Percentiles rank a stretch among this genome's conserved stretches.
These are phyloP conservation scores for Fusarium sarcochroum DNA, from an alignment of 2,329 filamentous ascomycete species.

Conservation along the genomic window DNA sequence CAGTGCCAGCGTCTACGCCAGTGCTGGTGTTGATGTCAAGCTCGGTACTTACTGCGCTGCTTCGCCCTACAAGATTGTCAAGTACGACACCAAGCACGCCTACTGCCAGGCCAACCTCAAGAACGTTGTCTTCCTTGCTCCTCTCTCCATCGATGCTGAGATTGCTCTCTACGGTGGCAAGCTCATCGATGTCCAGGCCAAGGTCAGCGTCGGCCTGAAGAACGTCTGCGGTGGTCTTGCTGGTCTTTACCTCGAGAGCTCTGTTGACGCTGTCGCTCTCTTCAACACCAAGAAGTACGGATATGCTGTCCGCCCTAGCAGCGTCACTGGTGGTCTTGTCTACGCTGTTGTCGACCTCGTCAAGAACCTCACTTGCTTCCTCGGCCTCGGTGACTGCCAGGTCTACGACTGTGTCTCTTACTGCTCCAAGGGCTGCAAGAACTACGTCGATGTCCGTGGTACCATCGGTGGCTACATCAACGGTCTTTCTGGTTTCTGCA, in stretches of 20 bases:
- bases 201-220: slow-evolving; percentile 52
- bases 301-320: slow-evolving; percentile 45
- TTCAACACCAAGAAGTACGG: slow-evolving; percentile 57
- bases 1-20: slow-evolving; percentile 42
- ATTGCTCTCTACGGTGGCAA: slow-evolving; percentile 45
- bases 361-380: slow-evolving; percentile 47
- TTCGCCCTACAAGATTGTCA: slow-evolving; percentile 54
- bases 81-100: slow-evolving; percentile 52
- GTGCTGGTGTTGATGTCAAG: slow-evolving; percentile 42
- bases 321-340: slow-evolving; percentile 48
- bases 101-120: slow-evolving; percentile 55
- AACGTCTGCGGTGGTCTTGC: slow-evolving; percentile 51
- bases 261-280: slow-evolving; percentile 52
- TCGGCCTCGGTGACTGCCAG: slow-evolving; percentile 52
- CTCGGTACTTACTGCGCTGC: slow-evolving; percentile 54
- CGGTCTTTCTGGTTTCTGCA: slow-evolving; percentile 52
- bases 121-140: slow-evolving; percentile 54
- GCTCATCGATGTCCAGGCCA: slow-evolving; percentile 44
- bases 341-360: slow-evolving; percentile 46
- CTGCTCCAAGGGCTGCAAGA: slow-evolving; percentile 56
- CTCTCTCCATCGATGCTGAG: slow-evolving; percentile 48
- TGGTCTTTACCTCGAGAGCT: slow-evolving; percentile 52
- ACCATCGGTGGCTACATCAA: slow-evolving; percentile 50
- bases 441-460: slow-evolving; percentile 54
- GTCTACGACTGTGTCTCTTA: slow-evolving; percentile 57